These are phyloP conservation scores for Arthrinium phaeospermum DNA, from an alignment of 2,329 filamentous ascomycete species.

Conservation along the genomic window DNA sequence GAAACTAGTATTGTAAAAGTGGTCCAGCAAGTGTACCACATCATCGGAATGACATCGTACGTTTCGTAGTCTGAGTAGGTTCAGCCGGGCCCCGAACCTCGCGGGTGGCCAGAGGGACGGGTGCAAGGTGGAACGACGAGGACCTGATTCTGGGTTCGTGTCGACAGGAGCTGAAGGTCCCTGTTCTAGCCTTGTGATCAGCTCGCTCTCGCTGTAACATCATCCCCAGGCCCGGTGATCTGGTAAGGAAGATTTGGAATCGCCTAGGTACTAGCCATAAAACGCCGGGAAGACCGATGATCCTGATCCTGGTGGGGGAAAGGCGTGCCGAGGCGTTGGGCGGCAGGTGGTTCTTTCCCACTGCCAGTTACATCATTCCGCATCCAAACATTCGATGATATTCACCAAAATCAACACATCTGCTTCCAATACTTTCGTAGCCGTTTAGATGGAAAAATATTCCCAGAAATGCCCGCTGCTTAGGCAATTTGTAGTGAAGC, in stretches of 20 bases:
- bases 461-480: neutral
- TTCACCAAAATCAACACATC: neutral
- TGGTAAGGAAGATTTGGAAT: neutral
- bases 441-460: neutral
- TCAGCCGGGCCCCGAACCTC: neutral
- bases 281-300: neutral
- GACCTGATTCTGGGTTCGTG: neutral
- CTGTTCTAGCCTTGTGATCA: neutral
- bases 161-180: constrained; percentile 3
- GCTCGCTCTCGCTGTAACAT: neutral
- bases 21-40: neutral
- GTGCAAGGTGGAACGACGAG: neutral
- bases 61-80: neutral
- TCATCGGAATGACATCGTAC: constrained; percentile 12
- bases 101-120: neutral
- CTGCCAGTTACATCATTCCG: neutral
- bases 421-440: neutral
- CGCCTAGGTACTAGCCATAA: neutral
- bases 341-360: neutral
- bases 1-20: neutral
- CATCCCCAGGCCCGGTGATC: neutral
- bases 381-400: neutral
- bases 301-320: neutral
- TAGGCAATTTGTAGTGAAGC: neutral
- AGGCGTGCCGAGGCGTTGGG: neutral